phyloP scores from a whole-genome alignment of 2,329 filamentous ascomycete genomes.

The Monosporascus sp. region DNA sequence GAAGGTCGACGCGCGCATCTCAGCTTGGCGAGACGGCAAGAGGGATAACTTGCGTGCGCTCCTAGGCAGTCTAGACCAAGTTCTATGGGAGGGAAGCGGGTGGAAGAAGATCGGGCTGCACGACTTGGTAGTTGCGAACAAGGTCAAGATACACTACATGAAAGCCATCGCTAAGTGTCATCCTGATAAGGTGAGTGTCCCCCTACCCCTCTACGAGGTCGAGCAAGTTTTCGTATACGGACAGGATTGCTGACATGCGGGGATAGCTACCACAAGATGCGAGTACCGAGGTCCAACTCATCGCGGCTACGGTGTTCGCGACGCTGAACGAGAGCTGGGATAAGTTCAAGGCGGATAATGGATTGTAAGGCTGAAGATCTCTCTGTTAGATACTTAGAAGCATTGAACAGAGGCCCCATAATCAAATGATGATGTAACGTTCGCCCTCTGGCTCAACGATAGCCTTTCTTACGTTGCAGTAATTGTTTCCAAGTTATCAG shows the following conservation, averaged over 20 bases:
- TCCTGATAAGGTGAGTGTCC: constrained; percentile 81
- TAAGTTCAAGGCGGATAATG: constrained; percentile 66
- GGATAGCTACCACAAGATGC: constrained; percentile 57
- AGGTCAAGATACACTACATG: constrained; percentile 98
- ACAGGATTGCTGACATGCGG: constrained; percentile 9
- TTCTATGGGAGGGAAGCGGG: constrained; percentile 85
- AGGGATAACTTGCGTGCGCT: constrained; percentile 86
- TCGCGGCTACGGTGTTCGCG: constrained; percentile 60
- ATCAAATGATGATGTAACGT: neutral
- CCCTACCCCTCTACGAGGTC: neutral
- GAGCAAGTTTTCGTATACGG: neutral
- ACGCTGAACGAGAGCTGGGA: constrained; percentile 70
- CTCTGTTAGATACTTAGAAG: neutral
- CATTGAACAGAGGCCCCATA: neutral
- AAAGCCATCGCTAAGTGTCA: constrained; percentile 98
- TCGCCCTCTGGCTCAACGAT: neutral
- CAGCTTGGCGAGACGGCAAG: constrained; percentile 84
- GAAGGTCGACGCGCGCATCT: constrained; percentile 72
- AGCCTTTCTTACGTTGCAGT: neutral
- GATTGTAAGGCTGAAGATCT: constrained; percentile 37
- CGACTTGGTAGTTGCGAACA: constrained; percentile 85
- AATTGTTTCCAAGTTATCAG: no score
- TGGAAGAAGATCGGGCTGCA: constrained; percentile 98
- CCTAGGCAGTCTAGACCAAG: constrained; percentile 77
- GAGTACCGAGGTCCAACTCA: constrained; percentile 59